Base-by-base conservation (phyloP, 148 eudicot species). In the Diospyros kaki region DNA sequence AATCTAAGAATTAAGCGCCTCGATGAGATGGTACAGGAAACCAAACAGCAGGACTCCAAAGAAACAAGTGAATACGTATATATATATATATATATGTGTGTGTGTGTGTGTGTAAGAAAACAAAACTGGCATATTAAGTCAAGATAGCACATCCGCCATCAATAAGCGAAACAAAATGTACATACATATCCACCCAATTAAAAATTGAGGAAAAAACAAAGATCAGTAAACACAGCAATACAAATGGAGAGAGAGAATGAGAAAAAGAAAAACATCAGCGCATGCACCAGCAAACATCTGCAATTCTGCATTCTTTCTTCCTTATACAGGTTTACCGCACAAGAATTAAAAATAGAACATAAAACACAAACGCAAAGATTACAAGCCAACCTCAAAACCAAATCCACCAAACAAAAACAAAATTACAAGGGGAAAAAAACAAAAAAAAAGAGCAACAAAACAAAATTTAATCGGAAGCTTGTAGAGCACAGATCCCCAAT, bases 401-500 rank as follows among this genome's bases (percentile, higher is more conserved):
- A 64, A 51, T 52, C 59, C 50, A 60, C 42, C 12, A 41, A 52
- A 63, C 4, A 15, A 14, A 46, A 28, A 2, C 18, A 9, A 41
- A 13, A 40, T 41, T 9, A 42, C 2, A 38, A 70, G 14, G 2
- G 6, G 28, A 28, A 28, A 28, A 28, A 28, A 28, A 28, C 28
- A 28, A 28, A 28, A 42, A 0, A 53, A 56, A 56, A 70, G 9
- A 74, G 59, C 10, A 5, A 41, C 51, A 15, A 63, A 40, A 9
- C 8, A 44, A 42, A 42, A 28, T 28, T 52, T 6, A 52, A 52
- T 51, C 15, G 8, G 14, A 69, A 53, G n/a, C 10, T 7, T 39
- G 9, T 7, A 69, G 6, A 11, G 38, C 42, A 53, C 60, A 74
- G 76, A 74, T 74, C 76, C 76, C 28, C 28, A 28, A 28, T 28